Evolutionary conservation across 129 eudicot species (phyloP).

Genomic region (Chrysanthemum lavandulifolium): DNA sequence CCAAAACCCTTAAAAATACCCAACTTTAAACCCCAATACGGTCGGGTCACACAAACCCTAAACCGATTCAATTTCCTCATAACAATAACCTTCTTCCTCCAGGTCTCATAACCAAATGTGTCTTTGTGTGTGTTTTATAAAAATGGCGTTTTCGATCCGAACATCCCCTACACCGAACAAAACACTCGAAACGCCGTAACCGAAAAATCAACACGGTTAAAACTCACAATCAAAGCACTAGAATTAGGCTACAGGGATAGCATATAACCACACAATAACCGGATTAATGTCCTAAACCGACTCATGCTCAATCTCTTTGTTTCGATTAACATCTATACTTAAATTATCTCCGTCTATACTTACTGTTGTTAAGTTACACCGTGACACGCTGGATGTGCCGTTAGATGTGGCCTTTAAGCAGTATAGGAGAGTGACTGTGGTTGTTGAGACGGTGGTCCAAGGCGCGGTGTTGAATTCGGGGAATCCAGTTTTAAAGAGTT

Average conservation of each 20-base stretch:
- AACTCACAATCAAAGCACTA: constrained; percentile 64
- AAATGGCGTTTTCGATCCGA: constrained; percentile 83
- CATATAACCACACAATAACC: constrained; percentile 66
- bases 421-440: constrained; percentile 70
- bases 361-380: constrained; percentile 62
- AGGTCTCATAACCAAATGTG: not conserved
- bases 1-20: too few relatives aligned
- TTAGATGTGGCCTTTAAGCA: constrained; percentile 61
- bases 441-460: constrained; percentile 58
- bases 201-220: constrained; percentile 52
- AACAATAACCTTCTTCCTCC: constrained; percentile 24
- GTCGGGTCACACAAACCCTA: too few relatives aligned
- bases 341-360: constrained; percentile 53
- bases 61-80: too few relatives aligned
- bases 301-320: constrained; percentile 54
- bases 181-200: constrained; percentile 33
- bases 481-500: constrained; percentile 66
- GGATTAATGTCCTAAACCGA: constrained; percentile 80
- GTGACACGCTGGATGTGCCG: constrained; percentile 48
- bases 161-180: constrained; percentile 77
- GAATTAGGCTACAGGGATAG: constrained; percentile 85
- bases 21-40: too few relatives aligned
- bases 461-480: constrained; percentile 69
- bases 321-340: constrained; percentile 55
- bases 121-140: not conserved